Evolutionary conservation across 805 yeast species (phyloP).

Genomic region (Nakazawaea wyomingensis): DNA sequence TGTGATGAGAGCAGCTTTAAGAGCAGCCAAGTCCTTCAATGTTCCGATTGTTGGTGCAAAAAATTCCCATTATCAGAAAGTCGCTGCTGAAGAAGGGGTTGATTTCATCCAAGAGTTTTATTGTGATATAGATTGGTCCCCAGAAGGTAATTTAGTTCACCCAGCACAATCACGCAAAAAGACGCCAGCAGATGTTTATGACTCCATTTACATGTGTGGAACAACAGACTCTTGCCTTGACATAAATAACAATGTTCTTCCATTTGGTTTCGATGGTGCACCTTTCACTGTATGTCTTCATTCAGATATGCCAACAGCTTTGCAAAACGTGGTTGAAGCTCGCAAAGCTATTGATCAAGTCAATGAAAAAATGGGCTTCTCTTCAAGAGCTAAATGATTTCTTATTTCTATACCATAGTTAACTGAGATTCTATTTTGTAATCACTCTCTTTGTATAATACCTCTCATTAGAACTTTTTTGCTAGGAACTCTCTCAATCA

Average conservation of each 20-base stretch:
- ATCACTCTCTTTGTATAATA: too few relatives aligned
- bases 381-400: background rate
- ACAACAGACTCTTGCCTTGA: conserved; percentile 20
- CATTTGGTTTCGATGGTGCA: conserved; percentile 23
- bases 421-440: too few relatives aligned
- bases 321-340: conserved; percentile 27
- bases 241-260: conserved; percentile 20
- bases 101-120: conserved; percentile 32
- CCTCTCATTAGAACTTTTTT: too few relatives aligned
- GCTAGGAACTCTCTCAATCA: too few relatives aligned
- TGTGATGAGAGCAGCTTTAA: conserved; percentile 30
- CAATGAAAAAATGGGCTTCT: conserved; percentile 16
- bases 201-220: conserved; percentile 25
- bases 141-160: conserved; percentile 26
- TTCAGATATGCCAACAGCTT: conserved; percentile 33
- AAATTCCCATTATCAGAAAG: conserved; percentile 23
- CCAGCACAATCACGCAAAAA: conserved; percentile 25
- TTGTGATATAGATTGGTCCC: conserved; percentile 29
- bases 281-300: conserved; percentile 31
- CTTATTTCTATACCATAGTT: background rate
- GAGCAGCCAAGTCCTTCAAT: conserved; percentile 29
- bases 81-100: conserved; percentile 27
- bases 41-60: conserved; percentile 35
- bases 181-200: conserved; percentile 27
- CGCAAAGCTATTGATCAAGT: conserved; percentile 27